These are phyloP conservation scores for Diaporthe citriasiana DNA, from an alignment of 2,329 filamentous ascomycete genomes.

Conservation along the genomic window DNA sequence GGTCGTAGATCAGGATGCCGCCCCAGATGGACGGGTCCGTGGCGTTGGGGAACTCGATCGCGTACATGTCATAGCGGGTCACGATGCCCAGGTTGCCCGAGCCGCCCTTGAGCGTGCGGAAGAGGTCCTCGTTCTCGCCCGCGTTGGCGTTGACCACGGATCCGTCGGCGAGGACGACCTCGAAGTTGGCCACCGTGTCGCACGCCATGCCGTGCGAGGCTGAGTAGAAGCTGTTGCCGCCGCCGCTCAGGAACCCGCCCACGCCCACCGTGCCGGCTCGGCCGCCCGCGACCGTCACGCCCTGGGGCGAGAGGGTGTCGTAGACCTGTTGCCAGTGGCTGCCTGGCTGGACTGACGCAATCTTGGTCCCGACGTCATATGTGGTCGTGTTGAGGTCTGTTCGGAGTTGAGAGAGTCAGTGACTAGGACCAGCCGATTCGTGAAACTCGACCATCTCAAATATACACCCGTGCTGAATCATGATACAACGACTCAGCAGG, in stretches of 20 bases:
- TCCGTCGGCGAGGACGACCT: conserved; percentile 64
- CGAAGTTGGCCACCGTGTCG: conserved; percentile 60
- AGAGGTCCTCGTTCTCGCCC: conserved; percentile 56
- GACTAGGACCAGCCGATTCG: background rate
- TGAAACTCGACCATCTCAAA: background rate
- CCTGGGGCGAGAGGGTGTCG: conserved; percentile 38
- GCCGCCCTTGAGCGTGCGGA: conserved; percentile 60
- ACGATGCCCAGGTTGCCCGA: conserved; percentile 58
- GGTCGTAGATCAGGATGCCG: conserved; percentile 25
- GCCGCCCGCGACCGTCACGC: conserved; percentile 53
- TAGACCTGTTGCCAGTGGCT: conserved; percentile 52
- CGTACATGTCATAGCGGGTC: conserved; percentile 49
- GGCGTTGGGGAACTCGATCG: conserved; percentile 37
- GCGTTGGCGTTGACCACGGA: conserved; percentile 58
- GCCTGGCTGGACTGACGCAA: conserved; percentile 52
- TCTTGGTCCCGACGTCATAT: conserved; percentile 48
- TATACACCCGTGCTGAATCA: background rate
- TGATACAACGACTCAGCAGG: background rate
- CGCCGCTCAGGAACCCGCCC: conserved; percentile 60
- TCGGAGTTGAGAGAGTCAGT: background rate
- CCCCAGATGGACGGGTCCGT: conserved; percentile 35
- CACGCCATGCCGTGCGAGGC: conserved; percentile 60
- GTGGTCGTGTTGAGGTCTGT: conserved; percentile 48
- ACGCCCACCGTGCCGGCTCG: conserved; percentile 60
- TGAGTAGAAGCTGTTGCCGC: conserved; percentile 65